These are phyloP conservation scores for Bruguiera parviflora DNA, from an alignment of 345 rosid genomes.

Conservation along the genomic window DNA sequence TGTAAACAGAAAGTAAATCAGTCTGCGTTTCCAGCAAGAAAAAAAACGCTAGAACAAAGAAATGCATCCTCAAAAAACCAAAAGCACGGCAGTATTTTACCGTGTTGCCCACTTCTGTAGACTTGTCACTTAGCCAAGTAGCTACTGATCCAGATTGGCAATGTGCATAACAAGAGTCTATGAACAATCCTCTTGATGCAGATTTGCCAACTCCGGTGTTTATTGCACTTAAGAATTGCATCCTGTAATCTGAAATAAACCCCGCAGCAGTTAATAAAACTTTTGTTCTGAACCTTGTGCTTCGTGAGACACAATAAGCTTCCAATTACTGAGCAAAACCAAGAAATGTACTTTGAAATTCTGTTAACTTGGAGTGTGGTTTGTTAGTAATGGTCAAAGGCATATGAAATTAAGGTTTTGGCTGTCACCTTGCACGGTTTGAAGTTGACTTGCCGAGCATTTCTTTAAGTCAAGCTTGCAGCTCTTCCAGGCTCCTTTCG, in stretches of 20 bases:
- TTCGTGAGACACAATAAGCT: too few relatives aligned
- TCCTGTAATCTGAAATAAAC: conserved; percentile 16
- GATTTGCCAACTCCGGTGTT: conserved; percentile 39
- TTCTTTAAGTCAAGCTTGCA: conserved; percentile 32
- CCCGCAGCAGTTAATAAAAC: too few relatives aligned
- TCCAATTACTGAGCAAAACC: too few relatives aligned
- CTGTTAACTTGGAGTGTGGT: background rate
- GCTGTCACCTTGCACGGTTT: conserved; percentile 25
- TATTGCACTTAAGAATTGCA: conserved; percentile 25
- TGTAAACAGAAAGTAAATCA: conserved; percentile 5
- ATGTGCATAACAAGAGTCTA: conserved; percentile 80
- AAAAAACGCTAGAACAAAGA: background rate
- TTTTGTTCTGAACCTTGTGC: too few relatives aligned
- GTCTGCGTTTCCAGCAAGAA: background rate
- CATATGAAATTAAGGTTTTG: background rate
- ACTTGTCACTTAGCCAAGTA: conserved; percentile 19
- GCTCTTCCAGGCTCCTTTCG: conserved; percentile 21
- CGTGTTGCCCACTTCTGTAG: conserved; percentile 15
- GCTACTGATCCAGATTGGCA: conserved; percentile 61
- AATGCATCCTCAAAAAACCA: background rate
- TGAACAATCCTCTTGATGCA: conserved; percentile 67
- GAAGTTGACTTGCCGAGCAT: conserved; percentile 25
- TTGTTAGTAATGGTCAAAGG: background rate
- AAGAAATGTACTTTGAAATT: background rate
- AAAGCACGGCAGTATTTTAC: background rate